These are phyloP conservation scores for Chaetomium sp. DNA, from an alignment of 2,329 filamentous ascomycete genomes.

Conservation along the genomic window DNA sequence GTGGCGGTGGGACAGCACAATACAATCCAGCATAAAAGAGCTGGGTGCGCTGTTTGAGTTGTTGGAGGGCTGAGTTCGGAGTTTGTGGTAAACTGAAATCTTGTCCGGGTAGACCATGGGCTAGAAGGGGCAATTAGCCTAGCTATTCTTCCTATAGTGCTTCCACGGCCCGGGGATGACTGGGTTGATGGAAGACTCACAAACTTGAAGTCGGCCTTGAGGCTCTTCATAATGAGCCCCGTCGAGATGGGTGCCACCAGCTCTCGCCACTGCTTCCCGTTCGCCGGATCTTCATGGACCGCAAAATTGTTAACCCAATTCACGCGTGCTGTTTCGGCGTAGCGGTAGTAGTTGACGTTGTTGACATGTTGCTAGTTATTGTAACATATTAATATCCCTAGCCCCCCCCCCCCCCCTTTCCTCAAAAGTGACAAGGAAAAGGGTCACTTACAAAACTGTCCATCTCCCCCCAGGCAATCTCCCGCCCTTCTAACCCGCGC, in stretches of 20 bases:
- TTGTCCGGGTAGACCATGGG: constrained; percentile 79
- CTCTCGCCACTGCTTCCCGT: constrained; percentile 59
- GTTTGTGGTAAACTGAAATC: constrained; percentile 77
- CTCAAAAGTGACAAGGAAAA: background rate
- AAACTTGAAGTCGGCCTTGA: constrained; percentile 82
- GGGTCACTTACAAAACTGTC: constrained; percentile 42
- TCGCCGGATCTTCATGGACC: constrained; percentile 51
- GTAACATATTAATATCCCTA: background rate
- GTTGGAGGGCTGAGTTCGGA: constrained; percentile 44
- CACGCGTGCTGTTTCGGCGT: constrained; percentile 73
- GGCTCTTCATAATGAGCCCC: constrained; percentile 73
- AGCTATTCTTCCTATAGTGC: background rate
- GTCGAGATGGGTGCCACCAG: constrained; percentile 59
- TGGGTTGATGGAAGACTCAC: constrained; percentile 40
- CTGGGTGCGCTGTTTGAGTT: constrained; percentile 34
- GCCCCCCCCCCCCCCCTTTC: background rate
- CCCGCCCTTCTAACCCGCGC: constrained; percentile 57
- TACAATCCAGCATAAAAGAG: constrained; percentile 52
- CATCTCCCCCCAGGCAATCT: constrained; percentile 82
- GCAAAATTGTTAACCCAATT: constrained; percentile 72
- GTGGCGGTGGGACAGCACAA: constrained; percentile 70
- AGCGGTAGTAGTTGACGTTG: constrained; percentile 76
- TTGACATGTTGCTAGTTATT: constrained; percentile 65
- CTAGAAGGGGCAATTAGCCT: constrained; percentile 34
- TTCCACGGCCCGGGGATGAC: background rate